Evolutionary conservation across 179 eudicot species (phyloP), one percentile per base, ranked within the genome.

Genomic region (Dionaea muscipula): DNA sequence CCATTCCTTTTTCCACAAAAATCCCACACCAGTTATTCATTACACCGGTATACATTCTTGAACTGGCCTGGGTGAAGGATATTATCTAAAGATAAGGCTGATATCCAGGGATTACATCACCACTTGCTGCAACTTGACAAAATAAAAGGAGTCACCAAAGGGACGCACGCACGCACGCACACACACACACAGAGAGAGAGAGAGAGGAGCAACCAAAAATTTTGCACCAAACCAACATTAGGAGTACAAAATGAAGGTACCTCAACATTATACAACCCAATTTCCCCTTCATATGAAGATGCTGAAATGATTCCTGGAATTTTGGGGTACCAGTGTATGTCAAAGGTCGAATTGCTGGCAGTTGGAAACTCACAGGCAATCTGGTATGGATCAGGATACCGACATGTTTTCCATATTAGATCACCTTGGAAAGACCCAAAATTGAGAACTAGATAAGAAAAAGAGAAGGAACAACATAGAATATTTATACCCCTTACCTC

Each of bases 261-360:
- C 98, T 87, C 98, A 19, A 87, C 75, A 60, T 91, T 91, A 64
- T 87, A 87, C 46, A 91, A 31, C 27, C 94, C 93, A 57, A 91
- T 80, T 73, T 87, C 84, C 60, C 98, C 98, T 68, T 91, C 96
- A 79, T 82, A 91, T 21, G 98, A 91, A 47, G 98, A 91, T 56
- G 98, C 96, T 65, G 98, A 87, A 51, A 91, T 84, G 63, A 91
- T 75, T 55, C 98, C 98, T 2, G 98, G 95, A 62, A 84, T 80
- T 78, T 78, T 91, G 2, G 91, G 78, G 63, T 91, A 91, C 98
- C 98, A 91, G 64, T 87, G 94, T 17, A 91, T 80, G 59, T 87
- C 96, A 66, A 91, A 91, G 60, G 88, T 87, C 94, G 89, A 82
- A 63, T 91, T 84, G 60, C 81, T 71, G 61, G 94, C 95, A 67